Percentiles rank a stretch among this genome's conserved stretches.
Conservation (phyloP, 2,329 filamentous ascomycete genomes). For the Colletotrichum sp. region DNA sequence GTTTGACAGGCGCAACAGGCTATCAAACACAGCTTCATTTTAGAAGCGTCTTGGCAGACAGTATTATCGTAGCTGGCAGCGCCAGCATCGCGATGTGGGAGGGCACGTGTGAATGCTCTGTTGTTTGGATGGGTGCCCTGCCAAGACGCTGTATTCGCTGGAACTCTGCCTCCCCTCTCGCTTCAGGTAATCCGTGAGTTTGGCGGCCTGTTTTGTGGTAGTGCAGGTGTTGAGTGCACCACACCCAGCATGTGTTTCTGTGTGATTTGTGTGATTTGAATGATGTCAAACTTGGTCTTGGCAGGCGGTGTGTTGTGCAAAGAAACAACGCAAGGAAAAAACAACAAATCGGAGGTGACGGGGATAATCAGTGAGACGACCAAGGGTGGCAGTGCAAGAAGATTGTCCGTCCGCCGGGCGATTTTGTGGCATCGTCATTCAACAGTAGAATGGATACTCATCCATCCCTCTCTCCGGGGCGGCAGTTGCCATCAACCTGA, state of each 20-base stretch:
- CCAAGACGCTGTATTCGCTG: background rate
- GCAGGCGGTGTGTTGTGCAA: background rate
- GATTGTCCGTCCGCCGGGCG: background rate
- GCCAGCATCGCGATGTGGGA: background rate
- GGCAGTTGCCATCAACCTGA: background rate
- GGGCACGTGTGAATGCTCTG: background rate
- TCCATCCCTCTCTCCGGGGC: background rate
- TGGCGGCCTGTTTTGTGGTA: background rate
- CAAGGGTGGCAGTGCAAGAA: constrained; percentile 13
- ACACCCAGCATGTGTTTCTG: background rate
- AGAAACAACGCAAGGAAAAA: background rate
- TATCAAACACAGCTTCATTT: background rate
- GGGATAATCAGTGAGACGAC: background rate
- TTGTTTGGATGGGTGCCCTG: background rate
- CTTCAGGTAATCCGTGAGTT: background rate
- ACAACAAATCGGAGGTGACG: constrained; percentile 4
- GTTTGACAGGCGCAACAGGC: background rate
- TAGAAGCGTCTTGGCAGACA: background rate
- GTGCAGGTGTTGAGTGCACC: background rate
- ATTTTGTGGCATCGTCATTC: background rate
- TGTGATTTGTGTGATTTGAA: constrained; percentile 11
- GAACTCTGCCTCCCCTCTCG: background rate
- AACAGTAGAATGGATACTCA: background rate
- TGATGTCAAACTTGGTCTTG: constrained; percentile 13
- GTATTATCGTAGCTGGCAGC: background rate